These are phyloP conservation scores for Curvularia verruculosa DNA, from an alignment of 2,329 filamentous ascomycete species.

Conservation along the genomic window DNA sequence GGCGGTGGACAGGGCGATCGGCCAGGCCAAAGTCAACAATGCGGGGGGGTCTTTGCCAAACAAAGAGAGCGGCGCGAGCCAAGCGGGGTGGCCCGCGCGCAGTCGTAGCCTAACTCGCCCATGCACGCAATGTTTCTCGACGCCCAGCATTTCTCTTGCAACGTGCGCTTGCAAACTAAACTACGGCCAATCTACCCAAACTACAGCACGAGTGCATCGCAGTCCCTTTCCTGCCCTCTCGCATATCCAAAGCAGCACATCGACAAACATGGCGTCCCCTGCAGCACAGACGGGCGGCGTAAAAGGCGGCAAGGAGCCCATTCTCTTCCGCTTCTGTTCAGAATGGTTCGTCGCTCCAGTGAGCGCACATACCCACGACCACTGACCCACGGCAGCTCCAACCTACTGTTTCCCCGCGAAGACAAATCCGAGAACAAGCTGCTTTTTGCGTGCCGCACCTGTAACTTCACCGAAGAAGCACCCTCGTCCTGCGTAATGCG, in stretches of 20 bases:
- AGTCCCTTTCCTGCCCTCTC: too few relatives aligned
- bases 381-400: conserved; percentile 66
- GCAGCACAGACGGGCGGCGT: conserved; percentile 43
- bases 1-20: conserved; percentile 29
- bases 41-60: conserved; percentile 25
- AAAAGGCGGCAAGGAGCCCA: conserved; percentile 66
- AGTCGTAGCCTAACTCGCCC: background rate
- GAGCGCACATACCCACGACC: background rate
- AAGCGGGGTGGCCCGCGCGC: conserved; percentile 13
- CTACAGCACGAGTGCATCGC: background rate
- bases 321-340: conserved; percentile 96
- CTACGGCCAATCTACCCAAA: background rate
- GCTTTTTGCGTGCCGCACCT: conserved; percentile 95
- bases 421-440: conserved; percentile 82
- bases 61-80: conserved; percentile 15
- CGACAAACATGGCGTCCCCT: conserved; percentile 47
- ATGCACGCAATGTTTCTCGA: background rate
- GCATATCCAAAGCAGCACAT: background rate
- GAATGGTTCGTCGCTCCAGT: conserved; percentile 71
- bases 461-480: conserved; percentile 86
- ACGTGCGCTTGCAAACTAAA: background rate
- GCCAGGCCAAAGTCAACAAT: conserved; percentile 21
- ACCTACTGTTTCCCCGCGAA: conserved; percentile 97
- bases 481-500: conserved; percentile 92
- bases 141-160: background rate